phyloP scores from a whole-genome alignment of 208 protist genomes.

The Wallacemonas sp. region DNA sequence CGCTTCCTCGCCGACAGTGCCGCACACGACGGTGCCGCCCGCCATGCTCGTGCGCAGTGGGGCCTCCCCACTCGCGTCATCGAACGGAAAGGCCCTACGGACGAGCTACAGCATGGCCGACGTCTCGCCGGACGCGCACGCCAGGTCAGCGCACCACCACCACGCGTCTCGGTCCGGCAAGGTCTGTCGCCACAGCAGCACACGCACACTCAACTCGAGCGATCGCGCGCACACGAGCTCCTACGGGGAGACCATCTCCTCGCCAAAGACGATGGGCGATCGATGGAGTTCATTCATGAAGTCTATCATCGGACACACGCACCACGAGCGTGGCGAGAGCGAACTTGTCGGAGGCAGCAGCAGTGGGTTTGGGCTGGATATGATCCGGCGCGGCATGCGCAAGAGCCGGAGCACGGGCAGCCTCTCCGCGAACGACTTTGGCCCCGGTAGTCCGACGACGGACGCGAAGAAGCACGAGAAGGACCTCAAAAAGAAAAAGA shows the following conservation, averaged over 20 bases:
- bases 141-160: neutral
- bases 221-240: slow-evolving; percentile 5
- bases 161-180: neutral
- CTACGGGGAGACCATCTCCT: neutral
- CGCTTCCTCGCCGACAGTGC: neutral
- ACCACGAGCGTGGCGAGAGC: slow-evolving; percentile 15
- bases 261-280: slow-evolving; percentile 26
- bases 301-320: slow-evolving; percentile 18
- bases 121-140: neutral
- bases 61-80: neutral
- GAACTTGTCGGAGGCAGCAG: no score
- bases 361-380: neutral
- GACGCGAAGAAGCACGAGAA: slow-evolving; percentile 16
- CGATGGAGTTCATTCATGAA: slow-evolving; percentile 35
- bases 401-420: slow-evolving; percentile 4
- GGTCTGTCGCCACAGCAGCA: neutral
- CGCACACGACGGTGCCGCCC: neutral
- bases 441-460: neutral
- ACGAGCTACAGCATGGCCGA: slow-evolving; percentile 14
- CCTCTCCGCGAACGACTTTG: neutral
- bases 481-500: slow-evolving; percentile 22
- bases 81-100: neutral
- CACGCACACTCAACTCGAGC: neutral
- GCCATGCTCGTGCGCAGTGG: neutral
- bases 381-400: slow-evolving; percentile 9